Base-by-base conservation (phyloP, 2,329 filamentous ascomycete genomes). In the Trichothecium sympodiale region DNA sequence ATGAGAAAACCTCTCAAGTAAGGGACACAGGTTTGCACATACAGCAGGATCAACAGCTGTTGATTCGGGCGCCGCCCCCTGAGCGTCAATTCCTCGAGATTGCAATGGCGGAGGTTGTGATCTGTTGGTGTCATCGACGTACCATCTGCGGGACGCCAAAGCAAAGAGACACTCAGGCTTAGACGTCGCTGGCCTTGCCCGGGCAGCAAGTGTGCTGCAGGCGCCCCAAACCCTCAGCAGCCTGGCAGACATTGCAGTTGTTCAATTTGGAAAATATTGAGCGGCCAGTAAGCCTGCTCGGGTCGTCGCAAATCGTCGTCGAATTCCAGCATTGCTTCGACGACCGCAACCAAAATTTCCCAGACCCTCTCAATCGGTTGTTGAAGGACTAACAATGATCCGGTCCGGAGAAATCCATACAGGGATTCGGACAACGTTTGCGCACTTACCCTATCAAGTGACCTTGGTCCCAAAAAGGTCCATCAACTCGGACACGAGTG, bases 211-310 rank as follows among this genome's bases (percentile, higher is more conserved):
- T 30, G 59, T 53, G 40, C 62, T 57, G 50, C 60, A 57, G 35
- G 56, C 57, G 45, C 55, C 50, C 45, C 67, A 62, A 29, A 75
- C 44, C 42, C 65, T 68, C 46, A 73, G n/a, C n/a, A n/a, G 55
- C 55, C 70, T 62, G 38, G 73, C 65, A 46, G 72, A 64, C 74
- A 79, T 78, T 38, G 41, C 31, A 33, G 17, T 10, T 6, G 20
- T 25, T 10, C 10, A 10, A 25, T 25, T 6, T 25, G 20, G 20
- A 25, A 25, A 6, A 25, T 6, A 10, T 25, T 13, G 28, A 14
- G 17, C 14, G 31, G 20, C 29, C 20, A 14, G 29, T 23, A 15
- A n/a, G 15, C 20, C 17, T 32, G 20, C 15, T 15, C 32, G 23
- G 14, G n/a, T 25, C 31, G 31, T 34, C 30, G 29, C 33, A 34